A percentile compares a stretch with the other conserved stretches of the same genome.
Conservation (phyloP, 345 rosid genomes). For the Populus nigra region DNA sequence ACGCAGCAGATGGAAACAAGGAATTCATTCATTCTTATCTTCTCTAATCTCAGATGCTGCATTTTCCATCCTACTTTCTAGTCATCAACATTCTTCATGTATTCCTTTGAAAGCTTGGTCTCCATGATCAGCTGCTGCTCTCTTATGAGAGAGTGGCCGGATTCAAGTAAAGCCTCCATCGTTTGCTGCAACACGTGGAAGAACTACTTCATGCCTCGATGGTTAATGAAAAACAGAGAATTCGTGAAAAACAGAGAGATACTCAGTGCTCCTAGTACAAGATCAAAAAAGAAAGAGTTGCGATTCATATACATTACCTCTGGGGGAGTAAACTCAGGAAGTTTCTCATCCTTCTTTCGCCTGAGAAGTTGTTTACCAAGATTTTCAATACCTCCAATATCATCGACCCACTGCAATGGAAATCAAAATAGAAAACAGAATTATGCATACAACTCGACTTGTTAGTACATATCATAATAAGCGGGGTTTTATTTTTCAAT, state of each 20-base stretch:
- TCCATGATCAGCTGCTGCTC: conserved; percentile 76
- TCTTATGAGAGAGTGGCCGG: conserved; percentile 72
- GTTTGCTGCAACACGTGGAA: conserved; percentile 61
- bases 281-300: background rate
- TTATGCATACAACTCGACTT: background rate
- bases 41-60: background rate
- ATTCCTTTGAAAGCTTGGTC: conserved; percentile 82
- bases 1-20: background rate
- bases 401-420: conserved; percentile 71
- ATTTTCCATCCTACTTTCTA: conserved; percentile 23
- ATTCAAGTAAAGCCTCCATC: conserved; percentile 83
- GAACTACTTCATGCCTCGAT: background rate
- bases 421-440: conserved; percentile 4
- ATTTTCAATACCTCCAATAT: conserved; percentile 69
- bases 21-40: background rate
- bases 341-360: conserved; percentile 47
- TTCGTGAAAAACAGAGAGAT: background rate
- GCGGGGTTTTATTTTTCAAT: background rate
- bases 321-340: conserved; percentile 75
- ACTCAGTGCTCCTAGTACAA: too few species aligned
- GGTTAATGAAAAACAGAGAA: background rate
- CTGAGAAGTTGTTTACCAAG: conserved; percentile 67
- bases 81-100: conserved; percentile 79
- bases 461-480: too few species aligned
- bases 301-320: conserved; percentile 38